These are phyloP conservation scores for Davidsoniella eucalypti DNA, from an alignment of 2,329 filamentous ascomycete genomes.

Conservation along the genomic window DNA sequence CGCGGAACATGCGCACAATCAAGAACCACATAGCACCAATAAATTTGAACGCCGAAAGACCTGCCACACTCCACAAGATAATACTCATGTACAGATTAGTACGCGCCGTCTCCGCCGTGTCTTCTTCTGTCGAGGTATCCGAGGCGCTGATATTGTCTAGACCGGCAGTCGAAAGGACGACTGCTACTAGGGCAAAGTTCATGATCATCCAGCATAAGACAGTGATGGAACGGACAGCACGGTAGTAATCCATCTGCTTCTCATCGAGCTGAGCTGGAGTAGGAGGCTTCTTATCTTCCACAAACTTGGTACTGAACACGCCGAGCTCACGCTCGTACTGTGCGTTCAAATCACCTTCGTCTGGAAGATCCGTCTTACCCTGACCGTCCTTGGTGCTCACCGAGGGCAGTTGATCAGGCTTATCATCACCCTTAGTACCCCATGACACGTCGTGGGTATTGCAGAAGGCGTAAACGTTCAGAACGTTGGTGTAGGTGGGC, in stretches of 20 bases:
- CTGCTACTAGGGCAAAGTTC: constrained; percentile 74
- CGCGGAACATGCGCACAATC: constrained; percentile 70
- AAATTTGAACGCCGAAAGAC: constrained; percentile 70
- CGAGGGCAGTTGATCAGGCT: constrained; percentile 74
- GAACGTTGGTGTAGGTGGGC: constrained; percentile 97
- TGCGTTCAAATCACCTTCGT: constrained; percentile 86
- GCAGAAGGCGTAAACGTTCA: constrained; percentile 98
- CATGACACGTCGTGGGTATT: constrained; percentile 98
- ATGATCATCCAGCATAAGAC: constrained; percentile 94
- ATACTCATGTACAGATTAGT: constrained; percentile 74
- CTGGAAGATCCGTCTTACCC: constrained; percentile 89
- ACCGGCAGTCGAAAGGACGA: constrained; percentile 75
- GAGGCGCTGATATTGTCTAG: constrained; percentile 47
- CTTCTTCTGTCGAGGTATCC: constrained; percentile 20
- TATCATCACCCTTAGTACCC: constrained; percentile 97
- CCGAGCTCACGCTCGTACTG: constrained; percentile 79
- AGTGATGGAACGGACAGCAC: constrained; percentile 80
- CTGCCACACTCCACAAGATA: constrained; percentile 79
- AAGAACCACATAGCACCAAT: constrained; percentile 83
- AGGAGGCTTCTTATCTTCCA: constrained; percentile 49
- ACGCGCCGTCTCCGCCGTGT: constrained; percentile 31
- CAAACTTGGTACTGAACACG: constrained; percentile 57
- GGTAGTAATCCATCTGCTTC: constrained; percentile 96
- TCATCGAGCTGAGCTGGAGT: constrained; percentile 44
- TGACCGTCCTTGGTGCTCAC: constrained; percentile 76